Evolutionary conservation across 75 land plant genomes (phyloP).

Genomic region (Chamaecyparis obtusa): DNA sequence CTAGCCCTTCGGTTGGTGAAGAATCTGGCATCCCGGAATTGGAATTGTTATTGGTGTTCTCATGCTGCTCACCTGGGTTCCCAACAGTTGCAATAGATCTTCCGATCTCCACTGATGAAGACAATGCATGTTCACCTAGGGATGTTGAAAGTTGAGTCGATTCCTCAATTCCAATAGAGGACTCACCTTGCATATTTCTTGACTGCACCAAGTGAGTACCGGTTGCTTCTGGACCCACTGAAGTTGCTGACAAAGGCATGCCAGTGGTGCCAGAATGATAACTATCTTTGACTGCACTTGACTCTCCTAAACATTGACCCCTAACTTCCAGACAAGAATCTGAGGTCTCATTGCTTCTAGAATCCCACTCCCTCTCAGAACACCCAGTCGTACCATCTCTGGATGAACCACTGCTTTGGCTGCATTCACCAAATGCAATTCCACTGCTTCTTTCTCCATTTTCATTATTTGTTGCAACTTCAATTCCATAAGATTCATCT

Average conservation of each 20-base stretch:
- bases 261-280: background rate
- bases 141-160: background rate
- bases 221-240: conserved; percentile 7
- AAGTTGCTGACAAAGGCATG: background rate
- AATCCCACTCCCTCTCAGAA: conserved; percentile 3
- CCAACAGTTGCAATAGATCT: background rate
- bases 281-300: conserved; percentile 4
- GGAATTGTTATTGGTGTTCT: background rate
- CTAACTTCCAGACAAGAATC: background rate
- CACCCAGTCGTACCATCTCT: background rate
- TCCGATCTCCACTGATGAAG: conserved; percentile 2
- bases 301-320: conserved; percentile 10
- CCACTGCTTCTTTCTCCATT: background rate
- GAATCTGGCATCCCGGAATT: conserved; percentile 1
- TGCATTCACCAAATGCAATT: background rate
- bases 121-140: background rate
- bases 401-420: conserved; percentile 1
- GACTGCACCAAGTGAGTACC: conserved; percentile 2
- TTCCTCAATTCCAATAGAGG: conserved; percentile 3
- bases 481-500: conserved; percentile 4
- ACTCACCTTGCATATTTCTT: background rate
- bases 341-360: background rate
- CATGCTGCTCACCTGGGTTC: background rate
- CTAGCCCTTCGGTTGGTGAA: conserved; percentile 2
- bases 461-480: background rate